Evolutionary conservation across 106 monocot species (phyloP), one percentile per base, ranked within the genome.

Genomic region (Phalaenopsis equestris): DNA sequence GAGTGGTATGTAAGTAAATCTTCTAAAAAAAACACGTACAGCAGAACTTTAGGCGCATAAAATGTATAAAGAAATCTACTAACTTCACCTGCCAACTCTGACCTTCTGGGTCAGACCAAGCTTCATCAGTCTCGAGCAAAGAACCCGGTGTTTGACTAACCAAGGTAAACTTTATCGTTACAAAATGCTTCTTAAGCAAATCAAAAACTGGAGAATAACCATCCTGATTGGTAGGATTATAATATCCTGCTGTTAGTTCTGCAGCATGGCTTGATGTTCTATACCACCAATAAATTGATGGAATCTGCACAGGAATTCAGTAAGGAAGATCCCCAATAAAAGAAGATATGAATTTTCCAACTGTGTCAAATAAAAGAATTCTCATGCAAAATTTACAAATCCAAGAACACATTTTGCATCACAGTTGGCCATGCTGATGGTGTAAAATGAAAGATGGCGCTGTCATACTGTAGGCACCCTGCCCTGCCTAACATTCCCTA

Each of bases 231-330:
- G 89, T 85, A 11, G 90, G 89, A 80, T 98, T 98, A 77, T 98
- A 86, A 78, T 86, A 98, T 55, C 97, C 97, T 48, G 94, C 94
- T n/a, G 92, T 91, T 55, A 94, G 86, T 81, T 98, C 97, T 68
- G 94, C 86, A 79, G 94, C 89, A 81, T 98, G 97, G 81, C 92
- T 94, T 16, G 86, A 58, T 15, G 97, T 89, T 77, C 80, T 92
- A 70, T 94, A 98, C 92, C 94, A 94, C 97, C 97, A 98, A 78
- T 89, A 88, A 38, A 97, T 82, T 65, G 91, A 82, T 55, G 96
- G 96, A 88, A 94, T 92, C 94, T 97, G 88, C 82, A 86, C 8
- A 23, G 36, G 37, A 3, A 38, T 0, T 39, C 70, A 39, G 39
- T 41, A 70, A 70, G 39, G 39, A 11, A 70, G 14, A 39, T 41